Evolutionary conservation across 2,329 filamentous ascomycete genomes (phyloP), one percentile per base, ranked within the genome.

Genomic region (Beauveria bassiana): DNA sequence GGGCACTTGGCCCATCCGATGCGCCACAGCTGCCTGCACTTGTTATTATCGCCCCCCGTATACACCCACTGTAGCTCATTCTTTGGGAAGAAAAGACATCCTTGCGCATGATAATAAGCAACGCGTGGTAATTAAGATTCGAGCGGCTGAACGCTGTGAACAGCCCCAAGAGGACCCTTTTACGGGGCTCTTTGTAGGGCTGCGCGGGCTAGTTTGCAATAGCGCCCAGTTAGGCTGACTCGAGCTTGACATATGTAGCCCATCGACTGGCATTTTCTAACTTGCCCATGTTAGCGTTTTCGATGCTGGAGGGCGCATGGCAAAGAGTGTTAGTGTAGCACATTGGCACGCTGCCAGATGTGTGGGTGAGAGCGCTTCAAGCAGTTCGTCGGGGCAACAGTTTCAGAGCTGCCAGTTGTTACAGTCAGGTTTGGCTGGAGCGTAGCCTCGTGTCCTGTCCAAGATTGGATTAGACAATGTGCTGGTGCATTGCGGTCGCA

Each of bases 161-260:
- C 10, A 43, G 38, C 38, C 56, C 54, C 10, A 24, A 28, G 34
- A 9, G 55, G 55, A 28, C n/a, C 31, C 43, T 40, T 57, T 28
- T 59, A 59, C 47, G 56, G 56, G 56, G 16, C 46, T 20, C 3
- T 16, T 59, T 18, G 56, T 59, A 59, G 47, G 56, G 56, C 56
- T 59, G 55, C 18, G 18, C 18, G 22, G 34, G 46, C 46, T 50
- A 50, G 55, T 18, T 26, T 50, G 7, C 53, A 40, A 46, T 59
- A 34, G 56, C 56, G 34, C 26, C 20, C 22, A 34, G 24, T 24
- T 59, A 20, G 47, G 47, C 56, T 59, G 56, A 59, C 56, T 59
- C 56, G 43, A 51, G 12, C 10, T 28, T 18, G 14, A 22, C 28
- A 34, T 57, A 9, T 22, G 22, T 22, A 22, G 22, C 20, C 18